Evolutionary conservation across 306 rosid species (phyloP).

Genomic region (Ceratonia siliqua): DNA sequence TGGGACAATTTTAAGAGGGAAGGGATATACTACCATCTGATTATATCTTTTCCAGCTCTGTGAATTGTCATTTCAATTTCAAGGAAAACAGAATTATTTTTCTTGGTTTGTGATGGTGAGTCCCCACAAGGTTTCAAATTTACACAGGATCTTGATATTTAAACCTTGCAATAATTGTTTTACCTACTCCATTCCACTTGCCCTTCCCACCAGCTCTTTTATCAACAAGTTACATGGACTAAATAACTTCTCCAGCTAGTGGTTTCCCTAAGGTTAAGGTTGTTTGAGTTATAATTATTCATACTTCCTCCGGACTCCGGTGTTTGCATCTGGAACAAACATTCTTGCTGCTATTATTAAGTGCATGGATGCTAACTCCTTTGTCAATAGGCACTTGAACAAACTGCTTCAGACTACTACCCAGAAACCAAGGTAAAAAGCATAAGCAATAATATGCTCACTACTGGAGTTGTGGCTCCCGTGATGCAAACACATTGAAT

Average conservation of each 20-base stretch:
- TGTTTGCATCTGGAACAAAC: background rate
- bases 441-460: conserved; percentile 22
- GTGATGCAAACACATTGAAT: conserved; percentile 37
- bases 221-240: conserved; percentile 31
- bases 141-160: conserved; percentile 33
- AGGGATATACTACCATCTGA: conserved; percentile 28
- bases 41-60: conserved; percentile 8
- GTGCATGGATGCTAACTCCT: conserved; percentile 28
- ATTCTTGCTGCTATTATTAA: conserved; percentile 28
- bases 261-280: conserved; percentile 19
- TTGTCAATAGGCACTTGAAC: conserved; percentile 32
- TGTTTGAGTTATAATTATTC: conserved; percentile 18
- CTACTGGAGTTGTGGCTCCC: conserved; percentile 27
- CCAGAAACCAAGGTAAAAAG: conserved; percentile 37
- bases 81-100: too few relatives aligned
- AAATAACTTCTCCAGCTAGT: conserved; percentile 31
- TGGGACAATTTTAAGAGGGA: conserved; percentile 32
- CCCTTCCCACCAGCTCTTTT: background rate
- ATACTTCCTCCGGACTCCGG: background rate
- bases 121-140: conserved; percentile 25
- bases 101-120: conserved; percentile 26
- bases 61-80: conserved; percentile 32
- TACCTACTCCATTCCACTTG: conserved; percentile 25
- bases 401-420: conserved; percentile 26
- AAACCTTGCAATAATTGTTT: conserved; percentile 40